Percentiles rank a stretch among this genome's conserved stretches.
These are phyloP conservation scores for Penicillium brevicompactum DNA, from an alignment of 2,329 filamentous ascomycete genomes.

Conservation along the genomic window DNA sequence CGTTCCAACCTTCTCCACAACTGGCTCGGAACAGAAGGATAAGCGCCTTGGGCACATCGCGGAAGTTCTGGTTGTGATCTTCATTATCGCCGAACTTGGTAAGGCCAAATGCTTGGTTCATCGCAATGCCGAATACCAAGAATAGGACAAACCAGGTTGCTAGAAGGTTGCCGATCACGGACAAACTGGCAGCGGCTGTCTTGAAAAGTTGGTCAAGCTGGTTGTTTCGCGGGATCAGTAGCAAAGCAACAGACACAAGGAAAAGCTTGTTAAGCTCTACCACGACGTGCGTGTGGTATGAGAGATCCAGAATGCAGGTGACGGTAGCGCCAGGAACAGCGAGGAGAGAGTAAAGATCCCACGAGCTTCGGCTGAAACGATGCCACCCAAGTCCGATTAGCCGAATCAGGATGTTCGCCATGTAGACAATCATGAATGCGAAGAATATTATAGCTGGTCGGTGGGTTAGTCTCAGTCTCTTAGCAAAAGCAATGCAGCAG, in stretches of 20 bases:
- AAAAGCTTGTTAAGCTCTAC: conserved; percentile 90
- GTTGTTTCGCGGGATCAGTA: conserved; percentile 94
- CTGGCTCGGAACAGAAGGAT: conserved; percentile 93
- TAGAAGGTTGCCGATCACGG: conserved; percentile 84
- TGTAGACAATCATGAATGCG: conserved; percentile 77
- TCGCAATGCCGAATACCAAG: conserved; percentile 90
- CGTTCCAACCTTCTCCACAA: conserved; percentile 94
- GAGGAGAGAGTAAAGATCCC: conserved; percentile 88
- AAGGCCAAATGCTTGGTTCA: conserved; percentile 93
- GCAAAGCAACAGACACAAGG: conserved; percentile 81
- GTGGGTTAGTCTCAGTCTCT: conserved; percentile 21
- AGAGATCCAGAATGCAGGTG: conserved; percentile 76
- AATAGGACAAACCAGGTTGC: conserved; percentile 98
- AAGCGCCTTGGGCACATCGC: conserved; percentile 88
- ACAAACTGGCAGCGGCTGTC: conserved; percentile 90
- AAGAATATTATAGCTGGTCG: conserved; percentile 72
- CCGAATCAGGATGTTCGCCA: conserved; percentile 79
- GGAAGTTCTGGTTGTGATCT: conserved; percentile 82
- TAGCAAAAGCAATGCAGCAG: not conserved
- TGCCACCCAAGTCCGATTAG: conserved; percentile 89
- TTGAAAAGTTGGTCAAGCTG: conserved; percentile 98
- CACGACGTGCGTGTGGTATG: conserved; percentile 60
- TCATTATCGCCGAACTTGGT: conserved; percentile 80
- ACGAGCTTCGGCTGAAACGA: conserved; percentile 87
- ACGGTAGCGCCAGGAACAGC: conserved; percentile 77